Evolutionary conservation across 345 rosid genomes (phyloP).

Genomic region (Cardiospermum halicacabum): DNA sequence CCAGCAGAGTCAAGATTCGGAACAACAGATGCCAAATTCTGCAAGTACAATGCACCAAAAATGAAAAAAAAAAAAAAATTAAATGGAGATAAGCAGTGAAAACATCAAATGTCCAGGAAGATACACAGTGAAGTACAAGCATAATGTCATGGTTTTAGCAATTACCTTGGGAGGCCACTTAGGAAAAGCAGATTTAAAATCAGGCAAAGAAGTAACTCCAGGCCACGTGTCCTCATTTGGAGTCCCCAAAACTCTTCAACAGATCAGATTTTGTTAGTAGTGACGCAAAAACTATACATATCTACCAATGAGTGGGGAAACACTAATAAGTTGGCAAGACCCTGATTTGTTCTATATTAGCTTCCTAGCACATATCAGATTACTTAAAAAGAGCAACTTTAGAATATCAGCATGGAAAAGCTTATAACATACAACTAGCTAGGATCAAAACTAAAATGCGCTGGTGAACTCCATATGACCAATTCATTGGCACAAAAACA

Average conservation of each 20-base stretch:
- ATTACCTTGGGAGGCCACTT: constrained; percentile 85
- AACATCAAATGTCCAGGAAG: background rate
- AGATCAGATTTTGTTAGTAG: constrained; percentile 1
- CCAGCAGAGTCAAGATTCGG: constrained; percentile 81
- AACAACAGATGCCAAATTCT: constrained; percentile 68
- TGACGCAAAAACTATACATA: background rate
- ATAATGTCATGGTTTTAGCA: background rate
- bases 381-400: background rate
- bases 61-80: background rate
- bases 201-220: constrained; percentile 88
- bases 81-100: constrained; percentile 5
- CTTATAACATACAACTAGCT: background rate
- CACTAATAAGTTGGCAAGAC: background rate
- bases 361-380: background rate
- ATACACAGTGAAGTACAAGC: constrained; percentile 12
- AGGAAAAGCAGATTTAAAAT: constrained; percentile 89
- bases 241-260: constrained; percentile 80
- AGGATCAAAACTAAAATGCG: background rate
- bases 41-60: constrained; percentile 20
- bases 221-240: constrained; percentile 92
- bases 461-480: background rate
- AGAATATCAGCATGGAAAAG: background rate
- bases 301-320: background rate
- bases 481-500: background rate
- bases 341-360: background rate